These are phyloP conservation scores for Rhizopus sp. DNA, from an alignment of 371 early-diverging fungal species.

Conservation along the genomic window DNA sequence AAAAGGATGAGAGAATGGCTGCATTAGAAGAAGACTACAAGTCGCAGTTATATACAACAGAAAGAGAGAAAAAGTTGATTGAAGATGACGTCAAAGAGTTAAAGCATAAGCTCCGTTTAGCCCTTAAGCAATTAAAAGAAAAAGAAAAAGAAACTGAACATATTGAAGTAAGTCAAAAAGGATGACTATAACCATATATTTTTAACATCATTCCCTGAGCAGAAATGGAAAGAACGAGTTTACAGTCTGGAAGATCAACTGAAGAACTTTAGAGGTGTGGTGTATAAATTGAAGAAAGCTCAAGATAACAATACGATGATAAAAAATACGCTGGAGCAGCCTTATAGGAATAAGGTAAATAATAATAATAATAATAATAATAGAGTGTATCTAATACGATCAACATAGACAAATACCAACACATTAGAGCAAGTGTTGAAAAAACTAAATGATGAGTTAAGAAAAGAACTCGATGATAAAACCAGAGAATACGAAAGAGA, in stretches of 20 bases:
- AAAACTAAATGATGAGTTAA: conserved; percentile 28
- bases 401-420: no score
- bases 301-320: conserved; percentile 24
- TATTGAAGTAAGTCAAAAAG: neutral
- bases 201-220: conserved; percentile 11
- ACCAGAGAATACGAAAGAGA: conserved; percentile 7
- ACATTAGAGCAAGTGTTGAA: conserved; percentile 11
- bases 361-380: no score
- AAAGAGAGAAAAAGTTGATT: conserved; percentile 34
- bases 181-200: neutral
- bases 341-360: conserved; percentile 31
- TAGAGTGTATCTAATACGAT: neutral
- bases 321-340: conserved; percentile 21
- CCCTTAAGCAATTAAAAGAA: conserved; percentile 19
- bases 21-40: conserved; percentile 38
- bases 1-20: conserved; percentile 43
- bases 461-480: conserved; percentile 21
- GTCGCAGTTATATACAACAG: conserved; percentile 34
- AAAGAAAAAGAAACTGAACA: conserved; percentile 13
- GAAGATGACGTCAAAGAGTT: conserved; percentile 42
- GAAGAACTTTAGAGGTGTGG: conserved; percentile 22
- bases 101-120: conserved; percentile 13
- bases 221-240: conserved; percentile 22
- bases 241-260: conserved; percentile 17
- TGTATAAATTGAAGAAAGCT: conserved; percentile 24